Base-by-base conservation (phyloP, 192 early-diverging fungal genomes). In the Oehlia diaphana region DNA sequence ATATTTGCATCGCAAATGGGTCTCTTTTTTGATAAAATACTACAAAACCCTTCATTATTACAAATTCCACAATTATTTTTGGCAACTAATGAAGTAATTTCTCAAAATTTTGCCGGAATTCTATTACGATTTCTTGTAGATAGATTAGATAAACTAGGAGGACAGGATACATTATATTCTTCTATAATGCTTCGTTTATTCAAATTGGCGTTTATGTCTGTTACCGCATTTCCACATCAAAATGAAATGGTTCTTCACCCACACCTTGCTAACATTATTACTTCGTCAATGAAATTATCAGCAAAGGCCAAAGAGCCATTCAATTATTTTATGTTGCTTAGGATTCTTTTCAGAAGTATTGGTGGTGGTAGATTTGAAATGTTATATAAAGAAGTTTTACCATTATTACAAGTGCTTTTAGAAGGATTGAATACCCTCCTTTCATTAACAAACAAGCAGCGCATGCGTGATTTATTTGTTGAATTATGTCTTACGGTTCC, bases 401-500 rank as follows among this genome's bases (percentile, higher is more conserved):
- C 98, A 1, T 83, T 99, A 63, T 84, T 99, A 47, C 97, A 95
- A 79, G 92, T 95, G 7, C 86, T 99, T 37, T 86, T 99, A 13
- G 96, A 98, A 79, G 92, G 90, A 5, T 88, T 99, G n/a, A 99
- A 98, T 81, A 86, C 87, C 26, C 86, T 98, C 9, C 86, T 93
- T 6, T 92, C 95, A 0, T 78, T 91, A 9, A 93, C 96, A 9
- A 91, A 94, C 74, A 92, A 94, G 71, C 91, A 89, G 78, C 91
- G 92, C 35, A 94, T 97, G 92, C 90, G 92, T 58, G 97, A 99
- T 81, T 86, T 99, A n/a, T 98, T 98, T 89, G 95, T 98, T 39
- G 97, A 99, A 80, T 90, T 99, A 3, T 98, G 96, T 83, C 83
- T 99, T 70, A 97, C 97, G 0, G 96, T 99, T 0, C 98, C 98